Conservation (phyloP, 2,329 filamentous ascomycete genomes). For the Trichoderma atrobrunneum region DNA sequence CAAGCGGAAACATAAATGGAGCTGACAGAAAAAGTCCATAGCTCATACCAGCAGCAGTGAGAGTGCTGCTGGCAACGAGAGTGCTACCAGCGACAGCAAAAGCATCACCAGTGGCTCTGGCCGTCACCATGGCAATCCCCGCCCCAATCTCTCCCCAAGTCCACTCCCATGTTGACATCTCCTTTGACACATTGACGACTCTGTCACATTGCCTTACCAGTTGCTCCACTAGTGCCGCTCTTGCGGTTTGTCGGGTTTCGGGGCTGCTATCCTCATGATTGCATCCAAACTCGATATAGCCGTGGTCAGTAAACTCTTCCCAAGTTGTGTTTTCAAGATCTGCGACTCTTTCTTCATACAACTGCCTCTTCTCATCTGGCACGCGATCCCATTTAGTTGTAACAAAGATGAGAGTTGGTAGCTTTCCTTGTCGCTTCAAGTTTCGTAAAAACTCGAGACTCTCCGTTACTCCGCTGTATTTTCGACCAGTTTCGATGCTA, state of each 20-base stretch:
- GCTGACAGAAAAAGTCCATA: neutral
- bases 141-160: neutral
- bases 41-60: neutral
- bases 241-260: neutral
- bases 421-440: neutral
- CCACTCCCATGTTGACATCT: neutral
- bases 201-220: neutral
- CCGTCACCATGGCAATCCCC: neutral
- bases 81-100: neutral
- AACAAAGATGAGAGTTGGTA: neutral
- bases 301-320: neutral
- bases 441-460: neutral
- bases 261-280: neutral
- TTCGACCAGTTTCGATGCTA: neutral
- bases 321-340: neutral
- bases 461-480: neutral
- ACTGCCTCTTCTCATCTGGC: neutral
- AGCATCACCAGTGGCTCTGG: neutral
- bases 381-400: neutral
- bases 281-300: neutral
- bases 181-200: neutral
- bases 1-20: neutral
- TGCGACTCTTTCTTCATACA: neutral
- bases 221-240: neutral
- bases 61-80: neutral